Evolutionary conservation across 1,139 yeast species (phyloP).

Genomic region (Zygoascus sp.): DNA sequence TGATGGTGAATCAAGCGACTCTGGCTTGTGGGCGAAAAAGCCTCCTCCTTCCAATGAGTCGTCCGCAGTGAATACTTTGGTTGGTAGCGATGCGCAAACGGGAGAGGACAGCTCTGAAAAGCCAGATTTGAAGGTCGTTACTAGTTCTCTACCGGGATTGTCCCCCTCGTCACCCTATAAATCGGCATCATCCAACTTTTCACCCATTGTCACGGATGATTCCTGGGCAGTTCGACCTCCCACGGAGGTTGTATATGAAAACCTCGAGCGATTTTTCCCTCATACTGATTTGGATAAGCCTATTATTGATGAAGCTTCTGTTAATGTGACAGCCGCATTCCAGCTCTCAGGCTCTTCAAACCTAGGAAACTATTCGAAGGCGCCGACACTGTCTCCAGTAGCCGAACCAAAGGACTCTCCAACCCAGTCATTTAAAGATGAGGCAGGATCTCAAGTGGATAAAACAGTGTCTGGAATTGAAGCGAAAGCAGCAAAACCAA

Average conservation of each 20-base stretch:
- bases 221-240: conserved; percentile 78
- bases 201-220: conserved; percentile 26
- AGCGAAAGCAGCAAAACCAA: neutral
- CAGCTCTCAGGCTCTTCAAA: conserved; percentile 5
- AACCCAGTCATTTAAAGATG: conserved; percentile 9
- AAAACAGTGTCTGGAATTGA: neutral
- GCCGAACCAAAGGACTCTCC: conserved; percentile 24
- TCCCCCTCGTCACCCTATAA: conserved; percentile 20
- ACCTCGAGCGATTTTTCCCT: conserved; percentile 89
- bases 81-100: neutral
- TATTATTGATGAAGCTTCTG: conserved; percentile 61
- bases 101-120: neutral
- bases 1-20: conserved; percentile 41
- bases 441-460: neutral
- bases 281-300: conserved; percentile 90
- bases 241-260: conserved; percentile 86
- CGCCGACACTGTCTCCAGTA: conserved; percentile 25
- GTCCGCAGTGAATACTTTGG: conserved; percentile 1
- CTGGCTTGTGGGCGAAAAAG: conserved; percentile 59
- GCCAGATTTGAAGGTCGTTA: conserved; percentile 24
- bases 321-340: conserved; percentile 46
- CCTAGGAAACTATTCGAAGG: neutral
- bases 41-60: conserved; percentile 26
- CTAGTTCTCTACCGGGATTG: conserved; percentile 14
- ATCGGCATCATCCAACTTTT: conserved; percentile 26